Conservation (phyloP, 768 basidiomycete species). For the Cyclocybe aegerita region DNA sequence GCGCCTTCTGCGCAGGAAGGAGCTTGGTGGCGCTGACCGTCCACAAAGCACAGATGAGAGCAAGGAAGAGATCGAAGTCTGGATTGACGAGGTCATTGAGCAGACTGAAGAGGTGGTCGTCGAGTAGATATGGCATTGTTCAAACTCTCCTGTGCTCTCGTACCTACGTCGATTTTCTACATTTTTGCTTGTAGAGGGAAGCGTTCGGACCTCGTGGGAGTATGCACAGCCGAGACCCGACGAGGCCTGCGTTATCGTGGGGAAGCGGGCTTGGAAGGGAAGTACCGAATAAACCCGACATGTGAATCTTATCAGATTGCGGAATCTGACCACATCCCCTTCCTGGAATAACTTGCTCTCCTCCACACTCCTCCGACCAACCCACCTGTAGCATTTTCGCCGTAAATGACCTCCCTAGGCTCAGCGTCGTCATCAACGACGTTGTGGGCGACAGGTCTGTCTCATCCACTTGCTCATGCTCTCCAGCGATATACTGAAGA, state of each 20-base stretch:
- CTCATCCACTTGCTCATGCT: not conserved
- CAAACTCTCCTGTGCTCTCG: not conserved
- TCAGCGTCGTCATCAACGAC: conserved; percentile 47
- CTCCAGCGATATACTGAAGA: not conserved
- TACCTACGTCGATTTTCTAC: not conserved
- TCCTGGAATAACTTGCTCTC: no score
- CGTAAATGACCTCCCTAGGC: conserved; percentile 13
- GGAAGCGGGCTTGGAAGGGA: conserved; percentile 16
- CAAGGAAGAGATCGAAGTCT: conserved; percentile 91
- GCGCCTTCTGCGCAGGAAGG: conserved; percentile 71
- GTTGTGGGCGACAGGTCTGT: conserved; percentile 75
- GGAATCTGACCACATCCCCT: not conserved
- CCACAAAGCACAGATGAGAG: conserved; percentile 43
- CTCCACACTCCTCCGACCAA: no score
- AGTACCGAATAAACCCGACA: conserved; percentile 25
- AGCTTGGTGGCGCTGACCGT: conserved; percentile 56
- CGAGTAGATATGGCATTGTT: conserved; percentile 31
- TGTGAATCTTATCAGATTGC: conserved; percentile 55
- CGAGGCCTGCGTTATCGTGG: not conserved
- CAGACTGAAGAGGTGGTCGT: conserved; percentile 83
- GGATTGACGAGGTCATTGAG: conserved; percentile 91
- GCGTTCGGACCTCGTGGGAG: not conserved
- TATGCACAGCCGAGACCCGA: not conserved
- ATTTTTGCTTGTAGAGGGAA: not conserved
- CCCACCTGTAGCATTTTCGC: not conserved